phyloP scores from a whole-genome alignment of 108 stramenopile genomes.

The Bacterosira constricta region DNA sequence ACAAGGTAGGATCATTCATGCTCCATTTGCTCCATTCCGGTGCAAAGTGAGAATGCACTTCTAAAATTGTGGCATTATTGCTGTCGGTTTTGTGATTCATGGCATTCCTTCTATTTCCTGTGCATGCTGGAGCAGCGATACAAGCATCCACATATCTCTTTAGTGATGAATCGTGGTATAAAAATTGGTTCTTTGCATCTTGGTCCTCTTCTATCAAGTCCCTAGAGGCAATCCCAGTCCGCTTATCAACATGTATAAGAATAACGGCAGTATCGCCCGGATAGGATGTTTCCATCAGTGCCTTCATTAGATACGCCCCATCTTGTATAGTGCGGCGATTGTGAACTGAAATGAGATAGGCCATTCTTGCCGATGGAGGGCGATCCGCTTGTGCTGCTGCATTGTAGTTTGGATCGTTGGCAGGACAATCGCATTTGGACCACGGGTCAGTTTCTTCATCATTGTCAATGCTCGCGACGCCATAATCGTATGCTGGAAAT shows the following conservation, averaged over 20 bases:
- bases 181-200: constrained; percentile 15
- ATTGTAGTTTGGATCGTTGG: constrained; percentile 3
- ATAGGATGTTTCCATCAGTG: constrained; percentile 60
- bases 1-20: constrained; percentile 87
- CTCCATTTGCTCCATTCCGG: constrained; percentile 83
- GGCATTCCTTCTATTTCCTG: not conserved
- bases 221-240: constrained; percentile 30
- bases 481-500: not conserved
- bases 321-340: constrained; percentile 79
- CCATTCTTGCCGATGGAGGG: constrained; percentile 56
- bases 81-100: not conserved
- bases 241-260: constrained; percentile 78
- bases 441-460: constrained; percentile 8
- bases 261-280: constrained; percentile 57
- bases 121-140: constrained; percentile 23
- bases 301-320: constrained; percentile 65
- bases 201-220: not conserved
- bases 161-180: constrained; percentile 53
- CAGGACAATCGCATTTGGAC: constrained; percentile 43
- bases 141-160: constrained; percentile 60
- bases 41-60: constrained; percentile 43
- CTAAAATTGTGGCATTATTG: constrained; percentile 23
- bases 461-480: not conserved
- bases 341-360: constrained; percentile 82
- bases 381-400: not conserved